phyloP scores from a whole-genome alignment of 331 rosid genomes.

The Arachis monticola region DNA sequence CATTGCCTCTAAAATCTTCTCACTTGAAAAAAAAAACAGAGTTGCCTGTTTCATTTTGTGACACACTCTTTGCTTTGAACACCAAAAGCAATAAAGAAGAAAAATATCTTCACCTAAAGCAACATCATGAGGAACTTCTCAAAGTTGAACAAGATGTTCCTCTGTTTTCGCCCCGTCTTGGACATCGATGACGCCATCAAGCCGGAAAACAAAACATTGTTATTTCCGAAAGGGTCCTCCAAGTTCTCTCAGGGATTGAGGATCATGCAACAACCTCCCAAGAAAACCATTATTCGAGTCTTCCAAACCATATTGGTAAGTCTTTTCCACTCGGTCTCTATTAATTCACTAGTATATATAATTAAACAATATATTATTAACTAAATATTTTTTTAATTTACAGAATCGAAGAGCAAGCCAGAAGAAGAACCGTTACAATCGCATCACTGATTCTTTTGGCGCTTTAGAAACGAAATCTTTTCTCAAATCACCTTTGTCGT shows the following conservation, averaged over 20 bases:
- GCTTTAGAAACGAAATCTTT: constrained; percentile 34
- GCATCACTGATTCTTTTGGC: constrained; percentile 37
- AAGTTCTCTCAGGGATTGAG: constrained; percentile 25
- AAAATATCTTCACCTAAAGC: background rate
- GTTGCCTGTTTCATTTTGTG: constrained; percentile 26
- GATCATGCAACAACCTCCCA: constrained; percentile 37
- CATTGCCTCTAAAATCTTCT: constrained; percentile 13
- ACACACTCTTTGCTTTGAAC: constrained; percentile 20
- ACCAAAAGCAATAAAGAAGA: background rate
- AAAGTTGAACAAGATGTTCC: constrained; percentile 62
- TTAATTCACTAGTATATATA: background rate
- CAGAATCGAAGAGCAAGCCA: constrained; percentile 59
- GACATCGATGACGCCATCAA: constrained; percentile 53
- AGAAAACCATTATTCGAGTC: constrained; percentile 51
- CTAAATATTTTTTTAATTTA: background rate
- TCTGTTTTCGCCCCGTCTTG: constrained; percentile 76
- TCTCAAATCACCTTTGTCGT: background rate
- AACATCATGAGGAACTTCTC: constrained; percentile 59
- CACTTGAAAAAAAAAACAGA: background rate
- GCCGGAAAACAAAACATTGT: constrained; percentile 29
- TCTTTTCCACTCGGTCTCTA: background rate
- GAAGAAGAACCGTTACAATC: constrained; percentile 23
- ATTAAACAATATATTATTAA: background rate
- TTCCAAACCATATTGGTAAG: constrained; percentile 69
- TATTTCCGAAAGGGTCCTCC: constrained; percentile 28